phyloP scores from a whole-genome alignment of 495 filamentous ascomycete species.

The Aspergillus asperescens region DNA sequence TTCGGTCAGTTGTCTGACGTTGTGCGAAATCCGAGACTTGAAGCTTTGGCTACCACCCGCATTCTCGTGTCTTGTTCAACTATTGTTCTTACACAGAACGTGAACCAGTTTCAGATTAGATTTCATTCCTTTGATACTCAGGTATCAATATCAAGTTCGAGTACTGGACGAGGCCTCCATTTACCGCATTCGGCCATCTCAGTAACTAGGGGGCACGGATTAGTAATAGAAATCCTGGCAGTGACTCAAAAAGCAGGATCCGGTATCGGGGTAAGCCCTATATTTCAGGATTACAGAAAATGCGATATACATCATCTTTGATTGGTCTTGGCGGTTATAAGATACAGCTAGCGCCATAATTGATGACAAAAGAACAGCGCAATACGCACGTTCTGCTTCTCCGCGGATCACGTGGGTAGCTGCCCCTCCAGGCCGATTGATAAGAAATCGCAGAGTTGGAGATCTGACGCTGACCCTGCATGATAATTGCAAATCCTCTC shows the following conservation, averaged over 20 bases:
- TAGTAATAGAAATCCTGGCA: background rate
- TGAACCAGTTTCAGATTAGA: no score
- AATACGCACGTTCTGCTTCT: conserved; percentile 2
- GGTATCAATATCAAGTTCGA: no score
- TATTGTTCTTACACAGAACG: no score
- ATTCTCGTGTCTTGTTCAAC: no score
- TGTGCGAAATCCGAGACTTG: no score
- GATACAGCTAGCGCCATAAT: background rate
- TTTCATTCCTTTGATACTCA: no score
- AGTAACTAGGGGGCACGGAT: no score
- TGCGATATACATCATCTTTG: background rate
- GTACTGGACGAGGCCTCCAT: no score
- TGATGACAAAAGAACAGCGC: background rate
- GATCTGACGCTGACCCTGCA: background rate
- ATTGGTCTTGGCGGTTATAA: background rate
- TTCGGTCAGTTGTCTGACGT: no score
- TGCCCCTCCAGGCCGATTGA: conserved; percentile 7
- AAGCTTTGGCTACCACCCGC: no score
- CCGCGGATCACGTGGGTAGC: conserved; percentile 4
- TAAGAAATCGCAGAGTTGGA: conserved; percentile 2
- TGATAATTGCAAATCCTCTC: background rate
- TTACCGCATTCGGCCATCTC: no score
- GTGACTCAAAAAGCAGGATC: background rate
- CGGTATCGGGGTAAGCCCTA: background rate
- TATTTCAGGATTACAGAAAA: background rate